Evolutionary conservation across 108 stramenopile genomes (phyloP), one percentile per base, ranked within the genome.

Genomic region (Fragilaria crotonensis): DNA sequence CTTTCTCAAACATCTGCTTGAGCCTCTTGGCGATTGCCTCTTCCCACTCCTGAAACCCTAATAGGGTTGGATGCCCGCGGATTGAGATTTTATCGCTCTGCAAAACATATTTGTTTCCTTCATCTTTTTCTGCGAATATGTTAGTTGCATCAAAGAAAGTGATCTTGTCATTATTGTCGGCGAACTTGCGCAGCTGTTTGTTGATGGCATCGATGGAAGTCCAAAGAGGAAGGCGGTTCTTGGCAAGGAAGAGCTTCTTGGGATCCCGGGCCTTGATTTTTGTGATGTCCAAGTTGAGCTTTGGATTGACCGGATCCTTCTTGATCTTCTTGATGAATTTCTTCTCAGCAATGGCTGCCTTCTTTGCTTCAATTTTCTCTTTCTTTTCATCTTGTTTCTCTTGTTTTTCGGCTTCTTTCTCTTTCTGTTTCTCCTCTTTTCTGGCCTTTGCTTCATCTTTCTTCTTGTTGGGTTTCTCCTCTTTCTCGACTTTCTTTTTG

Each of bases 131-230:
- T 1, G 81, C 68, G 70, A 87, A 91, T 7, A 87, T 70, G 1
- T 62, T 23, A 0, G 86, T 88, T 9, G 83, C 75, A 74, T 91
- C 90, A 67, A 88, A 91, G 67, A 88, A 92, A 5, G 60, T 66
- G 30, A 92, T 79, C 20, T 51, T 50, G 9, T 73, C 72, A 41
- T 78, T 66, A 7, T 41, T 41, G 30, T 57, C 23, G 23, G 66
- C 65, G 66, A 91, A 91, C 46, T 81, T 73, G 9, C 59, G 55
- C 21, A 92, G 65, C 47, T 83, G 68, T 27, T 62, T 60, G 51
- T 92, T 92, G 33, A 92, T 86, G 25, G 75, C 67, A 46, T 70
- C 62, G 21, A 92, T 76, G 14, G 86, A 74, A 19, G 84, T 83
- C 85, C 85, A 91, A 4, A 91, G 62, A 23, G 89, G 89, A 45